Evolutionary conservation across 257 asterid genomes (phyloP).

Genomic region (Knoxia roxburghii): DNA sequence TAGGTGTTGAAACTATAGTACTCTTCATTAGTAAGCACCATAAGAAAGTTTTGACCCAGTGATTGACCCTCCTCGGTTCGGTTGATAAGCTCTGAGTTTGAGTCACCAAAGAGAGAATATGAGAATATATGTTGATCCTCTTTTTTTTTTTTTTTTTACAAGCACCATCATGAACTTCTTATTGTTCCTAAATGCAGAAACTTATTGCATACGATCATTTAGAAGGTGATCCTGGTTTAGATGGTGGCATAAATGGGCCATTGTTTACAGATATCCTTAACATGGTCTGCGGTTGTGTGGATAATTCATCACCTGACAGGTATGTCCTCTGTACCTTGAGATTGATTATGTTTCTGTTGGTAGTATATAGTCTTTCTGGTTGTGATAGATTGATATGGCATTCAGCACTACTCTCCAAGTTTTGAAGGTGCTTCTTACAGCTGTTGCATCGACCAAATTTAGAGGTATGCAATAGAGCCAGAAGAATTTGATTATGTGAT

Average conservation of each 20-base stretch:
- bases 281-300: conserved; percentile 86
- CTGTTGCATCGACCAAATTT: conserved; percentile 84
- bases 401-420: conserved; percentile 98
- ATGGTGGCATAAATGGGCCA: conserved; percentile 69
- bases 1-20: not conserved
- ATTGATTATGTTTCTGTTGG: conserved; percentile 16
- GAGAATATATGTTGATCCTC: too few relatives aligned
- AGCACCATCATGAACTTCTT: not conserved
- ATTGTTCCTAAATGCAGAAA: conserved; percentile 49
- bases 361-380: conserved; percentile 13
- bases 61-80: too few relatives aligned
- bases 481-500: conserved; percentile 3
- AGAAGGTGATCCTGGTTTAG: conserved; percentile 98
- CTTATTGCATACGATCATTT: conserved; percentile 93
- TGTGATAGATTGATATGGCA: conserved; percentile 28
- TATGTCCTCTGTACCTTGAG: conserved; percentile 21
- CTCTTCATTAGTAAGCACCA: too few relatives aligned
- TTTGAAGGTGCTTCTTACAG: conserved; percentile 92
- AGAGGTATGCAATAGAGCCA: conserved; percentile 55
- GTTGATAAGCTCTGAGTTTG: too few relatives aligned
- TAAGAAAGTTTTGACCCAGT: too few relatives aligned
- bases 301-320: conserved; percentile 98
- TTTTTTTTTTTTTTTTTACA: not conserved
- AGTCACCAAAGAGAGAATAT: too few relatives aligned
- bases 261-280: conserved; percentile 70